These are phyloP conservation scores for Kluyveromyces aestuarii DNA, from an alignment of 805 yeast genomes.

Conservation along the genomic window DNA sequence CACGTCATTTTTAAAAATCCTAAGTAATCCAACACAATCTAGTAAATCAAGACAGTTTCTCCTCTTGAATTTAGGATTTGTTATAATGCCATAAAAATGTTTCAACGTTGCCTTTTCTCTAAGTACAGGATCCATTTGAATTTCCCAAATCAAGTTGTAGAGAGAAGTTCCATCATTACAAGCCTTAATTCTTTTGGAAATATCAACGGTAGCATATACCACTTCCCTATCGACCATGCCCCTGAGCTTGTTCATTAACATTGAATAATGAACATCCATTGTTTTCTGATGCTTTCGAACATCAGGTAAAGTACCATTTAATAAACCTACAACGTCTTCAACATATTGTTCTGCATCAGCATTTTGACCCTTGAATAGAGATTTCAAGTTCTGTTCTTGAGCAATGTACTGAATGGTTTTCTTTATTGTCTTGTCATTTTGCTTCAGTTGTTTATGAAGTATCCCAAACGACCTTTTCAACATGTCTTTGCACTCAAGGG, in stretches of 20 bases:
- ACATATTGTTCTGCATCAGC: constrained; percentile 13
- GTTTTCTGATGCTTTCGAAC: constrained; percentile 13
- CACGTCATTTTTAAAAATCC: neutral
- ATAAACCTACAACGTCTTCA: constrained; percentile 17
- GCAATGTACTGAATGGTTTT: constrained; percentile 1
- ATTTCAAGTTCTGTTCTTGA: neutral
- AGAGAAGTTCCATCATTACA: neutral
- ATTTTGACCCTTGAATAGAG: neutral
- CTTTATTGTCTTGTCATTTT: neutral
- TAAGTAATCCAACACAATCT: neutral
- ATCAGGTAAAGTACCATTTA: constrained; percentile 23
- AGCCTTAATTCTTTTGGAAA: neutral
- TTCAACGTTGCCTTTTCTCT: constrained; percentile 1
- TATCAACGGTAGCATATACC: neutral
- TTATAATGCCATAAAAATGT: constrained; percentile 1
- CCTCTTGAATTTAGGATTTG: neutral
- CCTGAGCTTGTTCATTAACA: constrained; percentile 19
- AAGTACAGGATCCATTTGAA: constrained; percentile 2
- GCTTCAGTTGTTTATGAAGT: neutral
- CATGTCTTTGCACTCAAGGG: neutral
- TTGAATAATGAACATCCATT: constrained; percentile 22
- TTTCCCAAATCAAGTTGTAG: neutral
- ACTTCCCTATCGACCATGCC: constrained; percentile 12
- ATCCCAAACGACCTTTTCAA: constrained; percentile 1
- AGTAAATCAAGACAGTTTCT: neutral